Evolutionary conservation across 352 stramenopile species (phyloP).

Genomic region (Elongisporangium anandrum): DNA sequence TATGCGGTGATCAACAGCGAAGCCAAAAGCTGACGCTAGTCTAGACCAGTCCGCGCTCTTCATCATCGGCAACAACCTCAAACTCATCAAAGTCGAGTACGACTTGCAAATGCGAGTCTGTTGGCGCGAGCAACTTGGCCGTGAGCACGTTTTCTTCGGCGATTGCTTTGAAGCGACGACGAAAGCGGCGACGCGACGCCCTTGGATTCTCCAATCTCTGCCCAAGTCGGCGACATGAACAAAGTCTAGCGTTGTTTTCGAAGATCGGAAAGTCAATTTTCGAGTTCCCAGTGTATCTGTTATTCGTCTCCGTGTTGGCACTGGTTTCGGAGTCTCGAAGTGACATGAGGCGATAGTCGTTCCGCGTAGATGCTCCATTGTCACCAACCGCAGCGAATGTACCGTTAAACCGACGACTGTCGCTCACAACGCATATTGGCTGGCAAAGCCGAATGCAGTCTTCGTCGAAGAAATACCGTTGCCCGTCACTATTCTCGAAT

Average conservation of each 20-base stretch:
- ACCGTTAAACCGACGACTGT: neutral
- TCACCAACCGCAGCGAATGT: neutral
- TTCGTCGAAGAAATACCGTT: constrained; percentile 46
- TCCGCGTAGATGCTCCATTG: neutral
- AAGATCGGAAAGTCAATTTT: neutral
- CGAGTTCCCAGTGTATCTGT: neutral
- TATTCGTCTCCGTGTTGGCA: neutral
- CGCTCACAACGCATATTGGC: constrained; percentile 18
- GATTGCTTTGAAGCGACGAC: constrained; percentile 22
- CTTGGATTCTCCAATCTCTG: constrained; percentile 26
- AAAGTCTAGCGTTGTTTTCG: constrained; percentile 7
- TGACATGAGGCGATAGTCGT: neutral
- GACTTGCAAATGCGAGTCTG: constrained; percentile 10
- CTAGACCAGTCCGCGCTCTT: neutral
- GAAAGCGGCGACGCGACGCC: constrained; percentile 16
- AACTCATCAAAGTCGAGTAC: constrained; percentile 28
- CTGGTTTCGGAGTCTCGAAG: neutral
- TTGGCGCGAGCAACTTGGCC: constrained; percentile 24
- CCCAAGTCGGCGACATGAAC: constrained; percentile 32
- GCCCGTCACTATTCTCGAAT: constrained; percentile 29
- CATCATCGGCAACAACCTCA: constrained; percentile 17
- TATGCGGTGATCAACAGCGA: neutral
- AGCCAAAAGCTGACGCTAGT: neutral
- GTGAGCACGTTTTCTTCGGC: constrained; percentile 31
- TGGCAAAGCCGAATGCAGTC: constrained; percentile 47